A percentile compares a stretch with the other conserved stretches of the same genome.
Conservation (phyloP, 2,329 filamentous ascomycete genomes). For the Clonostachys sp. region DNA sequence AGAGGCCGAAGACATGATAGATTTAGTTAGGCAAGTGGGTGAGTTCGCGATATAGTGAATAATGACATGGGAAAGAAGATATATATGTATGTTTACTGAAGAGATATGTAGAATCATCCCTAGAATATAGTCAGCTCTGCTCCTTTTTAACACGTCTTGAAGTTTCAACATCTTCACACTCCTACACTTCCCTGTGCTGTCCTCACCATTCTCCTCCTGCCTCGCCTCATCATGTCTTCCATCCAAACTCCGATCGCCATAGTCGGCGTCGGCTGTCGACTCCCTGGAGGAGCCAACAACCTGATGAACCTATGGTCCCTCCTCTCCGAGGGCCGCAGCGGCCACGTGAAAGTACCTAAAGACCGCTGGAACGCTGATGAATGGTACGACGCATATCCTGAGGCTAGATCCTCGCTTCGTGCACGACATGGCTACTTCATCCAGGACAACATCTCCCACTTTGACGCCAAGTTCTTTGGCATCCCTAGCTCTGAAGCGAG, state of each 20-base stretch:
- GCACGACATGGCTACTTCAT: constrained; percentile 32
- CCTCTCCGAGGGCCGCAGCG: constrained; percentile 2
- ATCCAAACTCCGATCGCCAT: constrained; percentile 26
- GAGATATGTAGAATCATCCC: no score
- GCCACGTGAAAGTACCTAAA: constrained; percentile 11
- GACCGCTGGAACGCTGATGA: constrained; percentile 12
- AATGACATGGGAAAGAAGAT: no score
- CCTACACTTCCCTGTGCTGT: no score
- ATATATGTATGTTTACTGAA: no score
- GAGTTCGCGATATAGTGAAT: no score
- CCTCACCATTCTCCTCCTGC: no score
- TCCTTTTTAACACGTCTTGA: no score
- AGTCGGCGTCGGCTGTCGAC: constrained; percentile 23
- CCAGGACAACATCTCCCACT: constrained; percentile 36
- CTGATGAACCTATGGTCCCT: constrained; percentile 18
- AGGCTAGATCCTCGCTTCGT: constrained; percentile 10
- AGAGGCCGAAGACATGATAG: no score
- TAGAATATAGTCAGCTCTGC: no score
- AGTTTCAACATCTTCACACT: no score
- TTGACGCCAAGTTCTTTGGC: constrained; percentile 48
- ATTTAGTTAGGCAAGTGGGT: no score
- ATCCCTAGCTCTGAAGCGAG: constrained; percentile 43
- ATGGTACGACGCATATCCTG: constrained; percentile 11
- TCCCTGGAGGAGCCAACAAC: constrained; percentile 17
- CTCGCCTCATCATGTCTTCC: no score